Conservation (phyloP, 345 rosid genomes). For the Erysimum cheiranthoides region DNA sequence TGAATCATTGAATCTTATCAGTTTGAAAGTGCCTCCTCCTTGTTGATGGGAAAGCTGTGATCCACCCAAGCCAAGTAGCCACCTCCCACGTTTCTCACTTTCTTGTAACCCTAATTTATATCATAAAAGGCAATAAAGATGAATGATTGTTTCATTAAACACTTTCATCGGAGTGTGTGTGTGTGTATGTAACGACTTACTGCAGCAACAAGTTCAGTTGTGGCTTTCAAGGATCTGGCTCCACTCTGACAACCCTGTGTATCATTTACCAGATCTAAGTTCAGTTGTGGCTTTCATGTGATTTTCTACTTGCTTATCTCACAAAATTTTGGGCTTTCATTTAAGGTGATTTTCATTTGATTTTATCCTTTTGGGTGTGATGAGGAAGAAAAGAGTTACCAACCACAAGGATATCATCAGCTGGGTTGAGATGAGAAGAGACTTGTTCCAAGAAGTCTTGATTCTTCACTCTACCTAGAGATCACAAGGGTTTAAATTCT, state of each 20-base stretch:
- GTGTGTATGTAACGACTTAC: slow-evolving; percentile 49
- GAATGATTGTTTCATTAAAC: background rate
- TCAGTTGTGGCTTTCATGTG: background rate
- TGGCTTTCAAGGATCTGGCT: slow-evolving; percentile 75
- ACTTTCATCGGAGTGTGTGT: background rate
- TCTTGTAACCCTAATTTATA: slow-evolving; percentile 67
- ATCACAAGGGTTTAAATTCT: background rate
- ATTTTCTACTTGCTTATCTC: too few relatives aligned
- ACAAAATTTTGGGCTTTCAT: background rate
- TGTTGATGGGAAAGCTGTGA: slow-evolving; percentile 52
- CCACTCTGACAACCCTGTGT: slow-evolving; percentile 91
- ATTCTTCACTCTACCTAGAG: slow-evolving; percentile 49
- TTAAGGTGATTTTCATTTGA: background rate
- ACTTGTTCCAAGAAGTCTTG: slow-evolving; percentile 43
- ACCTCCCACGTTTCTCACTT: slow-evolving; percentile 80
- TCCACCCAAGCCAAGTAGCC: slow-evolving; percentile 76
- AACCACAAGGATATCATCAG: slow-evolving; percentile 50
- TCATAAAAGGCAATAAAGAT: background rate
- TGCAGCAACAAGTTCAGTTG: slow-evolving; percentile 61
- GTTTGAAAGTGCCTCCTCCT: slow-evolving; percentile 43
- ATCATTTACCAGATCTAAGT: background rate
- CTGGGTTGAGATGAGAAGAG: slow-evolving; percentile 34
- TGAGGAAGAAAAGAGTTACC: slow-evolving; percentile 35
- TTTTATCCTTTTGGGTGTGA: background rate
- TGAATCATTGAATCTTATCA: slow-evolving; percentile 22